These are phyloP conservation scores for Sideroxylon spinosum DNA, from an alignment of 179 eudicot species.

Conservation along the genomic window DNA sequence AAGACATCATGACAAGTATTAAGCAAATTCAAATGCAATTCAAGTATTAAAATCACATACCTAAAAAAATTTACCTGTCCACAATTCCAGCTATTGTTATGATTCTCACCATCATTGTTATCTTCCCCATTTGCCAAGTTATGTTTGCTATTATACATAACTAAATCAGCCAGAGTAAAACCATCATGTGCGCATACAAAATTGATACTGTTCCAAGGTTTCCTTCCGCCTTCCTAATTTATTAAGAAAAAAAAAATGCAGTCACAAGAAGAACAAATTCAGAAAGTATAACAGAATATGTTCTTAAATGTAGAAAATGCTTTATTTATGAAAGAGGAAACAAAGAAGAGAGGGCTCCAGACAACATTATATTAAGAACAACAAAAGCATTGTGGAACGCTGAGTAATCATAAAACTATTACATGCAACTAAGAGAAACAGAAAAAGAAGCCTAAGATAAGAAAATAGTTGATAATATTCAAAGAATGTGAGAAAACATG, in stretches of 20 bases:
- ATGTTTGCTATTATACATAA: constrained; percentile 79
- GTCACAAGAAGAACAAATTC: constrained; percentile 7
- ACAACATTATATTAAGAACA: background rate
- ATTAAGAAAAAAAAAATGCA: background rate
- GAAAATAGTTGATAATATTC: background rate
- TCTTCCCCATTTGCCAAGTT: constrained; percentile 94
- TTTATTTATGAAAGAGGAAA: background rate
- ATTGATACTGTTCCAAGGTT: constrained; percentile 96
- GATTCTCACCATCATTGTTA: constrained; percentile 92
- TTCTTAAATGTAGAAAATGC: background rate
- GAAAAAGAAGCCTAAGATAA: background rate
- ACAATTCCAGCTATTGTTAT: constrained; percentile 96
- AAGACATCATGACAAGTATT: background rate
- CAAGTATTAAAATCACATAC: constrained; percentile 3
- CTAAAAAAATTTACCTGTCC: constrained; percentile 58
- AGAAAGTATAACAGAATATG: constrained; percentile 1
- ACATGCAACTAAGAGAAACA: background rate
- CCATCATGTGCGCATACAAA: constrained; percentile 96
- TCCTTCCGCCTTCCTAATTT: constrained; percentile 84
- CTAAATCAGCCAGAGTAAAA: constrained; percentile 88
- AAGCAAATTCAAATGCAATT: background rate
- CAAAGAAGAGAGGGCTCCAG: background rate
- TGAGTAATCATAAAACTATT: background rate
- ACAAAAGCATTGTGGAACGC: background rate
- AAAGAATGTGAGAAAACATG: background rate